Evolutionary conservation across 495 filamentous ascomycete genomes (phyloP), one percentile per base, ranked within the genome.

Genomic region (Xylaria cubensis): DNA sequence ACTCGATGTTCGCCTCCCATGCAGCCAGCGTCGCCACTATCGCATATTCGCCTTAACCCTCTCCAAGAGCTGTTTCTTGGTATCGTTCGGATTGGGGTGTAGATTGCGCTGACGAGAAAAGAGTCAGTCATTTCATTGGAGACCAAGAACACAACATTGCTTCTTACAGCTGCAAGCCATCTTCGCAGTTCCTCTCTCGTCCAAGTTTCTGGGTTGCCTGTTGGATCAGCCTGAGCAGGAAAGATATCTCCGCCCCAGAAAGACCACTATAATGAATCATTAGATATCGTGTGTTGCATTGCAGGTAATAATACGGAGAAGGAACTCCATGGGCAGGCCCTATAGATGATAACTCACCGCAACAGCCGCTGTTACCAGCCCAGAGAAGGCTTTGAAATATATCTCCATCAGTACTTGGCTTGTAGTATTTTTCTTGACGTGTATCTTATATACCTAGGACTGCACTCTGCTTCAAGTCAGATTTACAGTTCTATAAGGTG

Each of bases 181-280:
- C 89, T 84, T 66, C 85, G 84, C 77, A 95, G 82, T 70, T 96
- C 93, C 39, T 91, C 88, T 44, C 83, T 81, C 26, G 92, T 91
- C 93, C 93, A 96, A 26, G 81, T 86, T 42, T 88, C 86, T 3
- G 93, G 94, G 70, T 93, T 90, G 84, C 94, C 94, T 64, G 82
- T 91, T n/a, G 94, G 94, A 79, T 97, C 94, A 34, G 81, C 72
- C 65, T 89, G 81, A 0, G 84, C 75, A 1, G 94, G 93, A 73
- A 97, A 94, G 73, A 97, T 86, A 70, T 94, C 93, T 34, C 88
- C 86, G 64, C 92, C 92, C 91, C 92, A 93, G 72, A 97, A 97
- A 3, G 91, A 87, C 90, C 91, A 97, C 21, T 73, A 29, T 32
- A n/a, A 29, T 26, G 24, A 77, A 29, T 51, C 13, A 10, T 67